These are phyloP conservation scores for Fraxinus sp. DNA, from an alignment of 305 asterid genomes.

Conservation along the genomic window DNA sequence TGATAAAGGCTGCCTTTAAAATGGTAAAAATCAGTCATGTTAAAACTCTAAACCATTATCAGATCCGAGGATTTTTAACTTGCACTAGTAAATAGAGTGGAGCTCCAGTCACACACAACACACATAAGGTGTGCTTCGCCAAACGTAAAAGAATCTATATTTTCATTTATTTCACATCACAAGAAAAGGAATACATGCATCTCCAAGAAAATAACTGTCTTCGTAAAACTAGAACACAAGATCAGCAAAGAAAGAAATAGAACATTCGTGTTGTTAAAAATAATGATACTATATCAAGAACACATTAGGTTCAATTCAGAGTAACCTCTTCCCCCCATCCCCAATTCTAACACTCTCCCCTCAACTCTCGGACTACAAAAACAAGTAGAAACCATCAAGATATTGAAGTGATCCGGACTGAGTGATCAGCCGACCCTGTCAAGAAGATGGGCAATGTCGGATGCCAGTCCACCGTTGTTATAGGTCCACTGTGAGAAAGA, in stretches of 20 bases:
- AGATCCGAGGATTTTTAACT: no score
- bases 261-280: not conserved
- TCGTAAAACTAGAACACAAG: not conserved
- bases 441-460: constrained; percentile 78
- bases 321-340: not conserved
- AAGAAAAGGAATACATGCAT: not conserved
- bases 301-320: not conserved
- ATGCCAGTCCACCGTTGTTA: constrained; percentile 98
- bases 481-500: constrained; percentile 62
- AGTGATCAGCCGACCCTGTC: constrained; percentile 93
- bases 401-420: constrained; percentile 78
- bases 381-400: not conserved
- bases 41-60: no score
- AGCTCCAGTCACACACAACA: no score
- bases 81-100: no score
- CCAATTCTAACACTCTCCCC: not conserved
- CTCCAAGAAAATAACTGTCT: not conserved
- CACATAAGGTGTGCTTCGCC: not conserved
- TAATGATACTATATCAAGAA: not conserved
- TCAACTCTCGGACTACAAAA: not conserved
- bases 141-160: not conserved
- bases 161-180: not conserved
- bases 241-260: not conserved
- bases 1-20: no score
- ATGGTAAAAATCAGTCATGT: no score